Evolutionary conservation across 1,284 basidiomycete genomes (phyloP).

Genomic region (Naganishia albida): DNA sequence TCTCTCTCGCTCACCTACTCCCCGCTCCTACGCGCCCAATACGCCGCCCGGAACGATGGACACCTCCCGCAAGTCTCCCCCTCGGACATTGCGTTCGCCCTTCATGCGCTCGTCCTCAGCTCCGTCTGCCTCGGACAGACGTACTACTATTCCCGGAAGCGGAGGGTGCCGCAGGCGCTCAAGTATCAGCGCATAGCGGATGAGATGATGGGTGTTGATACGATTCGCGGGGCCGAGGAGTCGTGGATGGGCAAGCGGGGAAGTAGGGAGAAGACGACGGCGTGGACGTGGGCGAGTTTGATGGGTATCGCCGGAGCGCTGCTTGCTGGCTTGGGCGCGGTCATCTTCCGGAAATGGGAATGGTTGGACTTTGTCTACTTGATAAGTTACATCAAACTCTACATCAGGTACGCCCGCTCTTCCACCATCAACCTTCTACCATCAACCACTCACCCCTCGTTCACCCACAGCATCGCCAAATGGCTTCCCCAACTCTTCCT

Average conservation of each 20-base stretch:
- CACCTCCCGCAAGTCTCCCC: constrained; percentile 52
- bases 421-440: neutral
- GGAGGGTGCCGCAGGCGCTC: neutral
- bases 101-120: constrained; percentile 49
- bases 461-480: constrained; percentile 45
- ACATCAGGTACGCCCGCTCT: constrained; percentile 33
- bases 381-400: constrained; percentile 47
- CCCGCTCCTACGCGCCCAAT: constrained; percentile 48
- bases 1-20: constrained; percentile 50
- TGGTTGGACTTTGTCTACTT: constrained; percentile 52
- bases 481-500: constrained; percentile 52
- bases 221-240: constrained; percentile 17
- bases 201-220: constrained; percentile 20
- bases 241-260: constrained; percentile 14
- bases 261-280: constrained; percentile 35
- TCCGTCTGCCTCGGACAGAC: constrained; percentile 41
- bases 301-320: constrained; percentile 38
- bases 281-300: constrained; percentile 38
- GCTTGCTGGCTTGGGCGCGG: constrained; percentile 37
- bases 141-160: constrained; percentile 10
- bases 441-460: constrained; percentile 23
- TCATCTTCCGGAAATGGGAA: constrained; percentile 36
- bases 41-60: constrained; percentile 49
- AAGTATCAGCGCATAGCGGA: constrained; percentile 37
- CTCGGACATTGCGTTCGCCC: constrained; percentile 55